Evolutionary conservation across 163 green algal genomes (phyloP).

Genomic region (Scenedesmus sp.): DNA sequence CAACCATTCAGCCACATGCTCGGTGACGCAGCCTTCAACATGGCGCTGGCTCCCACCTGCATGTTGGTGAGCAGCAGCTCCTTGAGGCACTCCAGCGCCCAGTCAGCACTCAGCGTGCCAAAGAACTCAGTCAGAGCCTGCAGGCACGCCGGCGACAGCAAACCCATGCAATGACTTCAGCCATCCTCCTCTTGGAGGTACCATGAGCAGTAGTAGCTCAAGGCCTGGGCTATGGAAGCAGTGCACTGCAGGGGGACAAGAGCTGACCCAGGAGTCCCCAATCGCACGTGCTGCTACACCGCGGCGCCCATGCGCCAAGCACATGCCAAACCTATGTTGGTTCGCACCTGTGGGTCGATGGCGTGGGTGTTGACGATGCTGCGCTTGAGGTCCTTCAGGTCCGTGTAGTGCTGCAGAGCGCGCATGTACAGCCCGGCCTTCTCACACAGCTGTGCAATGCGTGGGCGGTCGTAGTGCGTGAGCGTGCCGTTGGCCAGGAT

Average conservation of each 20-base stretch:
- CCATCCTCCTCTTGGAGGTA: too few relatives aligned
- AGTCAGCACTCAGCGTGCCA: constrained; percentile 93
- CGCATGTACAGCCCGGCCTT: constrained; percentile 99
- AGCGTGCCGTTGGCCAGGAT: constrained; percentile 97
- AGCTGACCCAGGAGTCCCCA: too few relatives aligned
- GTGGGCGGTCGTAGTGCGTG: constrained; percentile 97
- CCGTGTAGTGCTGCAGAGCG: constrained; percentile 99
- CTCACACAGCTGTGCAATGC: constrained; percentile 98
- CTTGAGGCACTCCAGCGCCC: constrained; percentile 98
- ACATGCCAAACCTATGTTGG: neutral
- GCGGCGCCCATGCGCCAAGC: too few relatives aligned
- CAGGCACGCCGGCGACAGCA: neutral
- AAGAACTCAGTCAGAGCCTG: constrained; percentile 92
- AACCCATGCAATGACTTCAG: too few relatives aligned
- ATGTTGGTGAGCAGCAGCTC: constrained; percentile 93
- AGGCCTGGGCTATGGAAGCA: too few relatives aligned
- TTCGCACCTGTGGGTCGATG: constrained; percentile 90
- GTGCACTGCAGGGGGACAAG: too few relatives aligned
- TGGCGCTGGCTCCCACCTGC: constrained; percentile 44
- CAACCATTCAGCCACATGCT: too few relatives aligned
- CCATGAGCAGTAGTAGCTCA: too few relatives aligned
- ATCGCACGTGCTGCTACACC: too few relatives aligned
- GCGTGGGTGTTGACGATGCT: constrained; percentile 97
- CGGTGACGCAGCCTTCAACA: neutral
- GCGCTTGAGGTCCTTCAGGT: constrained; percentile 96